A percentile compares a stretch with the other conserved stretches of the same genome.
These are phyloP conservation scores for Ceratocystis papillata DNA, from an alignment of 2,329 filamentous ascomycete genomes.

Conservation along the genomic window DNA sequence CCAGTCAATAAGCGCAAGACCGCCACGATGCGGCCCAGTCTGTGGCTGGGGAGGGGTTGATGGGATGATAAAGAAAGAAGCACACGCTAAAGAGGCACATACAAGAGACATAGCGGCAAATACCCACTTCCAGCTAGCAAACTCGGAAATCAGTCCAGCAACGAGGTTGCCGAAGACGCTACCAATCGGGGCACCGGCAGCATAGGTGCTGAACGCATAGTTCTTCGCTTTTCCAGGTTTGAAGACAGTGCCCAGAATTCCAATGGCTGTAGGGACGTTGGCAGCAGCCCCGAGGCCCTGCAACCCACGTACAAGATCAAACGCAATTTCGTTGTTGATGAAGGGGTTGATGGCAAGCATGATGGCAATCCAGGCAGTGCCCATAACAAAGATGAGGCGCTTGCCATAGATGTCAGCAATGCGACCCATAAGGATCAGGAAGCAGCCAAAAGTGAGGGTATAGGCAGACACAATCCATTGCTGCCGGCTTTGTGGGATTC, in stretches of 20 bases:
- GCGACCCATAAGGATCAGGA: conserved; percentile 56
- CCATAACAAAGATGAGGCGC: conserved; percentile 52
- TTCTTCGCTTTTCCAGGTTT: conserved; percentile 58
- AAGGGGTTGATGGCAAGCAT: conserved; percentile 53
- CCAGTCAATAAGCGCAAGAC: conserved; percentile 42
- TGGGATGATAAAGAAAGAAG: conserved; percentile 51
- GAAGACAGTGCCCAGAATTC: conserved; percentile 58
- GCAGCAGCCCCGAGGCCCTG: conserved; percentile 58
- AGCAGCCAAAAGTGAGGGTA: conserved; percentile 55
- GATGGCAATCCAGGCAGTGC: conserved; percentile 51
- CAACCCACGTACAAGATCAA: conserved; percentile 54
- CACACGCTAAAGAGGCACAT: conserved; percentile 44
- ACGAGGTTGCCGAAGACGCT: conserved; percentile 55
- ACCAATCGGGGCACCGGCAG: conserved; percentile 54
- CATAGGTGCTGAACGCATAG: conserved; percentile 56
- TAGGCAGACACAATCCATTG: conserved; percentile 61
- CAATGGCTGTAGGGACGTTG: conserved; percentile 60
- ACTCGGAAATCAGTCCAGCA: conserved; percentile 52
- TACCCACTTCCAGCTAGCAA: conserved; percentile 54
- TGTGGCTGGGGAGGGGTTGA: conserved; percentile 32
- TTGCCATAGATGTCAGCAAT: conserved; percentile 58
- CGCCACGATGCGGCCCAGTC: conserved; percentile 2
- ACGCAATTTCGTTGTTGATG: conserved; percentile 54
- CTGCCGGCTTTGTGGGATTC: conserved; percentile 47
- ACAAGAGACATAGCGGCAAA: conserved; percentile 55